phyloP scores from a whole-genome alignment of 2,329 filamentous ascomycete species.

The Curvularia eragrostidis region DNA sequence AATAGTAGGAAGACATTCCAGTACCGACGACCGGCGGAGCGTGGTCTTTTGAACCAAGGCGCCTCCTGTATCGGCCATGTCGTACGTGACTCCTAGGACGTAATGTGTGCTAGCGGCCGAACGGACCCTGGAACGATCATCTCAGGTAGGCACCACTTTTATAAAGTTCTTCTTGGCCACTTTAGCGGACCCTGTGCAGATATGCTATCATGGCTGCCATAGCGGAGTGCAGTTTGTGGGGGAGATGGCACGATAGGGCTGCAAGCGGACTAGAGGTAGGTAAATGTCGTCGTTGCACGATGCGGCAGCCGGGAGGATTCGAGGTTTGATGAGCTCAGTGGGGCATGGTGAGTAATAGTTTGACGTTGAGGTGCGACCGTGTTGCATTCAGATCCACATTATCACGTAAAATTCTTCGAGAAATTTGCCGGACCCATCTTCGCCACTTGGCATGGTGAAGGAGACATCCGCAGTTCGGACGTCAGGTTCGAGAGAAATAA shows the following conservation, averaged over 20 bases:
- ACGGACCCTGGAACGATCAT: slow-evolving; percentile 29
- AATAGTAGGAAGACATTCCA: slow-evolving; percentile 3
- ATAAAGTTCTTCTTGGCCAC: slow-evolving; percentile 11
- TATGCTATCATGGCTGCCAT: slow-evolving; percentile 17
- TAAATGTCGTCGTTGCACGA: slow-evolving; percentile 13
- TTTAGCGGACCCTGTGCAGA: slow-evolving; percentile 5
- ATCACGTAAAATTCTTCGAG: slow-evolving; percentile 42
- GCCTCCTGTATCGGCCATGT: slow-evolving; percentile 40
- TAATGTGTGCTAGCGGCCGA: slow-evolving; percentile 35
- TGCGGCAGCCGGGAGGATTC: slow-evolving; percentile 17
- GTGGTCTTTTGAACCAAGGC: slow-evolving; percentile 27
- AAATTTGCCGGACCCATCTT: slow-evolving; percentile 31
- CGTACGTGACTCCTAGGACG: slow-evolving; percentile 25
- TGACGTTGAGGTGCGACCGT: slow-evolving; percentile 27
- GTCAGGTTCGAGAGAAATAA: background rate
- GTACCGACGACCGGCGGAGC: slow-evolving; percentile 19
- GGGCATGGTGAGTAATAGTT: slow-evolving; percentile 41
- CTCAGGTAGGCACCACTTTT: slow-evolving; percentile 14
- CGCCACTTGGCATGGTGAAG: slow-evolving; percentile 28
- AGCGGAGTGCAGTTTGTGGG: slow-evolving; percentile 38
- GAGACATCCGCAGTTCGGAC: slow-evolving; percentile 19
- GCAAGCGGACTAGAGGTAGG: slow-evolving; percentile 23
- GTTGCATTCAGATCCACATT: slow-evolving; percentile 35
- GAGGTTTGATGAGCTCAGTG: slow-evolving; percentile 32
- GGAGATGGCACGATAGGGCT: slow-evolving; percentile 26